These are phyloP conservation scores for Gomphus sp. DNA, from an alignment of 1,284 basidiomycete species.

Conservation along the genomic window DNA sequence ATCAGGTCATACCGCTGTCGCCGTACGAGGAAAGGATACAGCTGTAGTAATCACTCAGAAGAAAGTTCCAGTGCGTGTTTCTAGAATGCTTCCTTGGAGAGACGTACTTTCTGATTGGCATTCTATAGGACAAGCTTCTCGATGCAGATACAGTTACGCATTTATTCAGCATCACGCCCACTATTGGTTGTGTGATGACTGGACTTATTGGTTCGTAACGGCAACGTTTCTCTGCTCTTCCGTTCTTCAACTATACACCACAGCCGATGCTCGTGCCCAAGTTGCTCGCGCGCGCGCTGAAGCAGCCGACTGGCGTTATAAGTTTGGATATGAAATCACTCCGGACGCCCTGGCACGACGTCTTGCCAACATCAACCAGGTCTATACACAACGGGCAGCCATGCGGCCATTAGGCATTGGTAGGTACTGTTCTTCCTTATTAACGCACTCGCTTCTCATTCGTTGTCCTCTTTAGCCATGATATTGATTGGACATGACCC, in stretches of 20 bases:
- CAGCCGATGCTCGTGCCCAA: slow-evolving; percentile 92
- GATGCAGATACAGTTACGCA: slow-evolving; percentile 94
- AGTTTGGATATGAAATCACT: slow-evolving; percentile 97
- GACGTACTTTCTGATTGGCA: background rate
- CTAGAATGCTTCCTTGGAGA: background rate
- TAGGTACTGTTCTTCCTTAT: slow-evolving; percentile 30
- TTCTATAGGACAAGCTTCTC: slow-evolving; percentile 86
- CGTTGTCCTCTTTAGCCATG: slow-evolving; percentile 57
- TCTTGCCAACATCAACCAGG: slow-evolving; percentile 98
- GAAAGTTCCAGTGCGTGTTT: slow-evolving; percentile 88
- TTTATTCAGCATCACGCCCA: slow-evolving; percentile 92
- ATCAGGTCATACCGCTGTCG: slow-evolving; percentile 90
- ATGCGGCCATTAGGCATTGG: slow-evolving; percentile 97
- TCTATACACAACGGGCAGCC: slow-evolving; percentile 94
- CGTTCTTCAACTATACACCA: slow-evolving; percentile 10
- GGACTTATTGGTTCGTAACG: slow-evolving; percentile 74
- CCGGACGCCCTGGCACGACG: slow-evolving; percentile 91
- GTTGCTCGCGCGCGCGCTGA: slow-evolving; percentile 84
- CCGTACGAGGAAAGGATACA: slow-evolving; percentile 91
- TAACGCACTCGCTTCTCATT: background rate
- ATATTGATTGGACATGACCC: slow-evolving; percentile 91
- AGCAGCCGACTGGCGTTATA: slow-evolving; percentile 93
- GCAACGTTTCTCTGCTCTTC: background rate
- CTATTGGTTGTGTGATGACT: slow-evolving; percentile 97
- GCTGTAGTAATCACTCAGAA: slow-evolving; percentile 96